A percentile compares a stretch with the other conserved stretches of the same genome.
phyloP scores from a whole-genome alignment of 192 early-diverging fungal genomes.

The Cladochytrium replicatum region DNA sequence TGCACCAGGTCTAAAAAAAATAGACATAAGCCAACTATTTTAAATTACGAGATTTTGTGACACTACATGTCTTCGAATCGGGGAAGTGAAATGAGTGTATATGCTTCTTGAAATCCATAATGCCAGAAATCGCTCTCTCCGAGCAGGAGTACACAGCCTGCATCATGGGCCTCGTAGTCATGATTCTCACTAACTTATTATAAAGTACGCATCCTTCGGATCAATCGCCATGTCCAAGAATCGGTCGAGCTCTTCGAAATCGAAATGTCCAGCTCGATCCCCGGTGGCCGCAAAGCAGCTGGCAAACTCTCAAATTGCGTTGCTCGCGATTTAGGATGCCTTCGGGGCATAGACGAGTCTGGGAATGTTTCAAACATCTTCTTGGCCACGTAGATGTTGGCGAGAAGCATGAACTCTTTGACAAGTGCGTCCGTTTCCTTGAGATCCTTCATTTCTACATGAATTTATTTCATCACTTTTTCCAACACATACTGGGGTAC shows the following conservation, averaged over 20 bases:
- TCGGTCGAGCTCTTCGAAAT: slow-evolving; percentile 74
- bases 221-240: slow-evolving; percentile 81
- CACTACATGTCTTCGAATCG: slow-evolving; percentile 85
- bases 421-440: slow-evolving; percentile 93
- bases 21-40: not conserved
- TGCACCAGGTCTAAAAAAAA: slow-evolving; percentile 78
- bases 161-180: slow-evolving; percentile 83
- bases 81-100: slow-evolving; percentile 96
- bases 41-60: not conserved
- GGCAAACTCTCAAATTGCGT: slow-evolving; percentile 65
- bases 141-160: slow-evolving; percentile 95
- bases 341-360: slow-evolving; percentile 78
- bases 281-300: slow-evolving; percentile 62
- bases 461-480: not conserved
- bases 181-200: slow-evolving; percentile 93
- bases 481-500: not conserved
- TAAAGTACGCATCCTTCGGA: slow-evolving; percentile 82
- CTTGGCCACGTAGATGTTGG: slow-evolving; percentile 88
- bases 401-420: slow-evolving; percentile 93
- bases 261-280: slow-evolving; percentile 62
- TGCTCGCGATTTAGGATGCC: slow-evolving; percentile 37
- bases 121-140: slow-evolving; percentile 83
- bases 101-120: slow-evolving; percentile 83
- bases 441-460: slow-evolving; percentile 67
- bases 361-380: slow-evolving; percentile 83